These are phyloP conservation scores for Delonix regia DNA, from an alignment of 306 rosid species.

Conservation along the genomic window DNA sequence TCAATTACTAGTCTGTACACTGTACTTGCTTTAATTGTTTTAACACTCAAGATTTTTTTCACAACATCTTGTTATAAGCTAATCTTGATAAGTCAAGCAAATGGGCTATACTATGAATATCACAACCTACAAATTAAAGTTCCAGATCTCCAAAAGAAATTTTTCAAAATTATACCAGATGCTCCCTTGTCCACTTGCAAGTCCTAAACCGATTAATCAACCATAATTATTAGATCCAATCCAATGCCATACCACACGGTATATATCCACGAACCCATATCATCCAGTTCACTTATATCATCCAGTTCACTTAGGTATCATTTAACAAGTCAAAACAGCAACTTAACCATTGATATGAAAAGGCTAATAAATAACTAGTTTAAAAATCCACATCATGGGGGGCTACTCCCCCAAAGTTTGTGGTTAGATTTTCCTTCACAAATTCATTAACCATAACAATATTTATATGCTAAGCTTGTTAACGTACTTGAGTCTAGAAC, in stretches of 20 bases:
- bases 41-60: not conserved
- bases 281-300: not conserved
- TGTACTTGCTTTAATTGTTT: not conserved
- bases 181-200: not conserved
- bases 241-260: not conserved
- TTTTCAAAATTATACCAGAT: not conserved
- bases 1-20: not conserved
- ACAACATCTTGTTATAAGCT: not conserved
- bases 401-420: not conserved
- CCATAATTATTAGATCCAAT: not conserved
- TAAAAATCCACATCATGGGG: not conserved
- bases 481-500: not conserved
- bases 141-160: not conserved
- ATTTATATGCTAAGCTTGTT: not conserved
- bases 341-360: not conserved
- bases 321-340: not conserved
- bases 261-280: too few relatives aligned
- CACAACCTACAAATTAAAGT: not conserved
- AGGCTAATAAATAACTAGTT: not conserved
- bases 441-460: not conserved
- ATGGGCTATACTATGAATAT: not conserved
- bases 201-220: constrained; percentile 5
- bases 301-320: not conserved
- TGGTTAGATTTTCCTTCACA: constrained; percentile 5
- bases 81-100: not conserved